Conservation (phyloP, 2,329 filamentous ascomycete genomes). For the Rutstroemia sydowiana region DNA sequence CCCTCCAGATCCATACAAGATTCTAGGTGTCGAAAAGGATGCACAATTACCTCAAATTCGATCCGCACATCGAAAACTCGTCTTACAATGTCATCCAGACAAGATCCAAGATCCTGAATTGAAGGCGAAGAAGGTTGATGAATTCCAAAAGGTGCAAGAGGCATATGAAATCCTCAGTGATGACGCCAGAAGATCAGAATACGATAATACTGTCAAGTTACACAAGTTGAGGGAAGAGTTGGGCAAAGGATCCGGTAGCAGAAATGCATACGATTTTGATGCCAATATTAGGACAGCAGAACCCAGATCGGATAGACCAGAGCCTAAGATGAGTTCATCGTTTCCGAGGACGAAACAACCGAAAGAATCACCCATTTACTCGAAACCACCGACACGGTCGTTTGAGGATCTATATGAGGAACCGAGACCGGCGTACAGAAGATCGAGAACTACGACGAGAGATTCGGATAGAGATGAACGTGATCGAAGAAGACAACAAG, state of each 20-base stretch:
- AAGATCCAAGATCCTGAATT: constrained; percentile 64
- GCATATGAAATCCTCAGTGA: constrained; percentile 88
- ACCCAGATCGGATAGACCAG: constrained; percentile 34
- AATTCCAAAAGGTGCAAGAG: constrained; percentile 88
- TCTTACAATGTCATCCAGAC: constrained; percentile 84
- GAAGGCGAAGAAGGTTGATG: constrained; percentile 71
- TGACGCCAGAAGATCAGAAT: constrained; percentile 61
- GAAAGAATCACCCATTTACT: constrained; percentile 25
- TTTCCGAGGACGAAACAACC: constrained; percentile 12
- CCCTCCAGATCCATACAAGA: constrained; percentile 64
- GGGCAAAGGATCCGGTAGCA: constrained; percentile 17
- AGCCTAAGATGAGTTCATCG: constrained; percentile 2
- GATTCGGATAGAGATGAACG: constrained; percentile 28
- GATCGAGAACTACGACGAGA: constrained; percentile 24
- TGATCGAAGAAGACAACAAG: constrained; percentile 27
- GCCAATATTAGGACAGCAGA: constrained; percentile 41
- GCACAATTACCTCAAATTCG: constrained; percentile 67
- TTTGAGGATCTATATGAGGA: constrained; percentile 47
- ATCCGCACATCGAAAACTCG: constrained; percentile 74
- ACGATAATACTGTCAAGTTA: constrained; percentile 68
- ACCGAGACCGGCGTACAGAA: constrained; percentile 29
- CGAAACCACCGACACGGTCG: constrained; percentile 28
- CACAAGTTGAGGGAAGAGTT: constrained; percentile 51
- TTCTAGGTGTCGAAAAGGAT: constrained; percentile 65
- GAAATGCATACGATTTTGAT: constrained; percentile 37